Percentiles rank a stretch among this genome's conserved stretches.
These are phyloP conservation scores for Leucoagaricus sp. DNA, from an alignment of 1,284 basidiomycete species.

Conservation along the genomic window DNA sequence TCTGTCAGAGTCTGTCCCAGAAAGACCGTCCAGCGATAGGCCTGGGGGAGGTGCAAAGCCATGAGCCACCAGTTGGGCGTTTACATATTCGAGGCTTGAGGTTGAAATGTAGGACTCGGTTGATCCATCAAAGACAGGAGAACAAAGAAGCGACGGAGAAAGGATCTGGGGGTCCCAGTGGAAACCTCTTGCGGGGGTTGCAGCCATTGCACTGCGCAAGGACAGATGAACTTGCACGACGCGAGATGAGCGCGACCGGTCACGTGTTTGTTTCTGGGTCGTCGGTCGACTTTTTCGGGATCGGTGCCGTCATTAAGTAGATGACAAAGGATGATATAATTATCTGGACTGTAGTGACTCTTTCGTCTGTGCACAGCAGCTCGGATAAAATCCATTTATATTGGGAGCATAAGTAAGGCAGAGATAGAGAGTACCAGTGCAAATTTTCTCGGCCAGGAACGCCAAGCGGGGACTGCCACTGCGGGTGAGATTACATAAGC, in stretches of 20 bases:
- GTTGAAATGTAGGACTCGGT: constrained; percentile 45
- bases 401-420: too few species aligned
- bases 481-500: constrained; percentile 2
- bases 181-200: constrained; percentile 43
- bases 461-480: background rate
- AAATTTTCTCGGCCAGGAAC: too few species aligned
- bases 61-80: constrained; percentile 77
- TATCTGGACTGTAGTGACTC: too few species aligned
- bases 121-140: constrained; percentile 42
- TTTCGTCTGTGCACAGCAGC: too few species aligned
- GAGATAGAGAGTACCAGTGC: too few species aligned
- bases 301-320: too few species aligned
- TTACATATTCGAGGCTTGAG: constrained; percentile 69
- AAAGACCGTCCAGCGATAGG: constrained; percentile 61
- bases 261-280: constrained; percentile 6
- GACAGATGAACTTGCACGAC: background rate
- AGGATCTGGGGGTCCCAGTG: constrained; percentile 46
- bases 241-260: constrained; percentile 9
- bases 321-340: too few species aligned
- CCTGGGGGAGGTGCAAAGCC: constrained; percentile 72
- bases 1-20: constrained; percentile 60
- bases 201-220: constrained; percentile 28
- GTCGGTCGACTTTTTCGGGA: too few species aligned
- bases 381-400: too few species aligned
- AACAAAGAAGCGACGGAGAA: constrained; percentile 41